Percentiles rank a stretch among this genome's conserved stretches.
Evolutionary conservation across 202 grass and related monocot genomes (phyloP).

Genomic region (Alloteropsis angusta): DNA sequence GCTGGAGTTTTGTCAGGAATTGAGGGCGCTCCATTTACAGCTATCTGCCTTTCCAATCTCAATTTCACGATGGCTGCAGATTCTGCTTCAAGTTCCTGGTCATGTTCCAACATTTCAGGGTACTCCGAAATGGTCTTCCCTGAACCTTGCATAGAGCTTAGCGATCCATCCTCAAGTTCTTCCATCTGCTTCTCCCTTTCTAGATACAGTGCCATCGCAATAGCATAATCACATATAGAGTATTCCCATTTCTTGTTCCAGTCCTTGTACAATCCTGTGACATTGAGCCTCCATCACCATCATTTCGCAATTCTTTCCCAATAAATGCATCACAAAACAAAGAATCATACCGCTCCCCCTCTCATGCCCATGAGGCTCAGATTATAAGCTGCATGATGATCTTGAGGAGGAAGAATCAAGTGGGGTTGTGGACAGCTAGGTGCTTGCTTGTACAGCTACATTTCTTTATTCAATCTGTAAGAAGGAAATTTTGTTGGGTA

Average conservation of each 20-base stretch:
- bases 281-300: conserved; percentile 23
- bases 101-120: conserved; percentile 74
- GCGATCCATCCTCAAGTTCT: conserved; percentile 40
- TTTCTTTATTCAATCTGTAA: conserved; percentile 99
- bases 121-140: conserved; percentile 65
- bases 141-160: conserved; percentile 57
- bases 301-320: conserved; percentile 51
- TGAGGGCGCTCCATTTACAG: conserved; percentile 47
- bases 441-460: conserved; percentile 90
- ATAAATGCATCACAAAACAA: conserved; percentile 46
- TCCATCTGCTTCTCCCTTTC: conserved; percentile 53
- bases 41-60: conserved; percentile 65
- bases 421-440: conserved; percentile 42
- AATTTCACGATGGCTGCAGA: conserved; percentile 33
- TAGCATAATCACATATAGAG: conserved; percentile 40
- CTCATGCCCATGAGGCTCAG: conserved; percentile 2
- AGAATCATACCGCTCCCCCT: conserved; percentile 16
- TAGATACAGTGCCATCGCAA: conserved; percentile 39
- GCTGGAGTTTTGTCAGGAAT: conserved; percentile 76
- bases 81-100: conserved; percentile 48
- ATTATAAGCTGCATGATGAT: conserved; percentile 30
- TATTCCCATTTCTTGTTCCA: conserved; percentile 15
- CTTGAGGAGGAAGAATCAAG: conserved; percentile 26
- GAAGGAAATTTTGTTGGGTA: conserved; percentile 48
- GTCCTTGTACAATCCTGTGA: conserved; percentile 36